These are phyloP conservation scores for Hypoxylon cercidicola DNA, from an alignment of 495 filamentous ascomycete genomes.

Conservation along the genomic window DNA sequence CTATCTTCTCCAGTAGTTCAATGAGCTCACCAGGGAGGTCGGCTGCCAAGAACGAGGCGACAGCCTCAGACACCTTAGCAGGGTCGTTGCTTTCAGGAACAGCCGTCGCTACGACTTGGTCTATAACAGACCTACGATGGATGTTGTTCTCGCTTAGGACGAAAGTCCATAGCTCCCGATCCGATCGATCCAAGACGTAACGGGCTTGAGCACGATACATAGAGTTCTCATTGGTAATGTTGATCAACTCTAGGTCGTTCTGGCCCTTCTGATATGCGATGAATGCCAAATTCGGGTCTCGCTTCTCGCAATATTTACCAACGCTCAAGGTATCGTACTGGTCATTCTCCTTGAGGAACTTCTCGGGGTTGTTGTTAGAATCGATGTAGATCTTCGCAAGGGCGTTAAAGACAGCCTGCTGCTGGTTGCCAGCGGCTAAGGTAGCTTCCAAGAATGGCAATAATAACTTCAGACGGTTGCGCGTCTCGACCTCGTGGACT, in stretches of 20 bases:
- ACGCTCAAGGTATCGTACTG: conserved; percentile 93
- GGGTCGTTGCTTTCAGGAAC: conserved; percentile 95
- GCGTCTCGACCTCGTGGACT: conserved; percentile 91
- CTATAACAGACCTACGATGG: conserved; percentile 90
- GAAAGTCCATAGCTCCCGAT: conserved; percentile 92
- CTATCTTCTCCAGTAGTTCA: conserved; percentile 98
- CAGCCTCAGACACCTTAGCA: conserved; percentile 93
- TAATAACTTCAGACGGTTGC: conserved; percentile 95
- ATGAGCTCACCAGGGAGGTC: conserved; percentile 96
- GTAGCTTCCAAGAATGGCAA: conserved; percentile 97
- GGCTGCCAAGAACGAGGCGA: conserved; percentile 87
- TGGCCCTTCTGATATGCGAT: conserved; percentile 97
- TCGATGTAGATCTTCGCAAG: conserved; percentile 99
- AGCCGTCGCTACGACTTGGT: conserved; percentile 96
- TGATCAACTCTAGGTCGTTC: conserved; percentile 97
- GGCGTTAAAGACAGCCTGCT: conserved; percentile 98
- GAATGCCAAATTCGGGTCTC: conserved; percentile 95
- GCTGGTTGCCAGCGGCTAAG: conserved; percentile 89
- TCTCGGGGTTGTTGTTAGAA: conserved; percentile 98
- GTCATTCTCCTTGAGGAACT: conserved; percentile 98
- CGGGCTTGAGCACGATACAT: conserved; percentile 98
- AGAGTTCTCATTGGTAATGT: conserved; percentile 97
- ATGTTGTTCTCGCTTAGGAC: conserved; percentile 95
- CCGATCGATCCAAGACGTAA: conserved; percentile 91
- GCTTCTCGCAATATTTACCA: conserved; percentile 99